Conservation (phyloP, 108 stramenopile species). For the Aureococcus anophagefferens region DNA sequence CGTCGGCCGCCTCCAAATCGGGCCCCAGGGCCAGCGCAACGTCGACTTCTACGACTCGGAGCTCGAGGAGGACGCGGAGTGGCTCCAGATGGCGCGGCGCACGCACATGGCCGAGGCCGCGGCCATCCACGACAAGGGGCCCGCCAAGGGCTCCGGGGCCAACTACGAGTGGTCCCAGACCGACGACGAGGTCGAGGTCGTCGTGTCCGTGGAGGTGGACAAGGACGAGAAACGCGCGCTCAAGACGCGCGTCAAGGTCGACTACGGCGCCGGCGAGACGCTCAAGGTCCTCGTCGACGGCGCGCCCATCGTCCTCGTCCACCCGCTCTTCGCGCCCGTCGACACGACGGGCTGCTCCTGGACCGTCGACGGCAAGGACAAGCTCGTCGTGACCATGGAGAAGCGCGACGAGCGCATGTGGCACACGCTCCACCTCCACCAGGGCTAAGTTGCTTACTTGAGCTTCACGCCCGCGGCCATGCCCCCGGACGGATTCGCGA, state of each 20-base stretch:
- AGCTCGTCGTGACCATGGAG: neutral
- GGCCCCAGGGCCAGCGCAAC: neutral
- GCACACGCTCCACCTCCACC: too few species aligned
- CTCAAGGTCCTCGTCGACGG: constrained; percentile 10
- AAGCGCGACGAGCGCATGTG: neutral
- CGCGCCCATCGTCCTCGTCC: neutral
- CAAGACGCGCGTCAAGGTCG: constrained; percentile 9
- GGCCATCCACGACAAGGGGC: neutral
- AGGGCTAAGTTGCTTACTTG: too few species aligned
- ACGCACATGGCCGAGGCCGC: neutral
- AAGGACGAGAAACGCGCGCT: constrained; percentile 8
- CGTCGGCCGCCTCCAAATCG: neutral
- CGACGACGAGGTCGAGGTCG: neutral
- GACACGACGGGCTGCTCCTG: neutral
- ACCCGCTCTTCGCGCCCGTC: neutral
- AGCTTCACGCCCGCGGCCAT: too few species aligned
- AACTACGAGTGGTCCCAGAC: neutral
- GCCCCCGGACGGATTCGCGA: too few species aligned
- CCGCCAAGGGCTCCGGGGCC: neutral
- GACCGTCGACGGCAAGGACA: neutral
- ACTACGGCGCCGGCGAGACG: constrained; percentile 11
- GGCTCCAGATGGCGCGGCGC: neutral
- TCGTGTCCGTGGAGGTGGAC: neutral
- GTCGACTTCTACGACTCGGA: neutral
- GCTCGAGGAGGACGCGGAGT: neutral